phyloP scores from a whole-genome alignment of 495 filamentous ascomycete genomes.

The Annulohypoxylon moriforme region DNA sequence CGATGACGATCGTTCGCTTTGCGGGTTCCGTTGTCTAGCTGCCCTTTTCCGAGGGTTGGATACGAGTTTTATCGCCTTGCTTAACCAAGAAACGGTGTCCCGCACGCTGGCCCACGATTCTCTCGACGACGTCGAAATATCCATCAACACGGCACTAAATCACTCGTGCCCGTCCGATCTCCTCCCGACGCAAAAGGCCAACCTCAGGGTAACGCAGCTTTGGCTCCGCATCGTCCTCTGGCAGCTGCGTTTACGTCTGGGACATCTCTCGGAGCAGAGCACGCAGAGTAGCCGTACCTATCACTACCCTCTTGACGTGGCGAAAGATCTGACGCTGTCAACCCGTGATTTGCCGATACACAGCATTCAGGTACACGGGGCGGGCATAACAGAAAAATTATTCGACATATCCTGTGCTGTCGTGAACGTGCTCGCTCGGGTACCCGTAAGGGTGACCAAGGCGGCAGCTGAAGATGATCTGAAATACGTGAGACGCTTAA shows the following conservation, averaged over 20 bases:
- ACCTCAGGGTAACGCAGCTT: slow-evolving; percentile 76
- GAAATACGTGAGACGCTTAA: slow-evolving; percentile 41
- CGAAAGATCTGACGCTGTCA: slow-evolving; percentile 63
- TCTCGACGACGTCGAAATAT: slow-evolving; percentile 66
- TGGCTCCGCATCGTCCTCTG: slow-evolving; percentile 81
- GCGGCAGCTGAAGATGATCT: slow-evolving; percentile 34
- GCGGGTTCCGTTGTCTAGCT: slow-evolving; percentile 70
- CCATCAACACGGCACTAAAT: slow-evolving; percentile 68
- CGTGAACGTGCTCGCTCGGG: slow-evolving; percentile 60
- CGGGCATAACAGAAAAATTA: slow-evolving; percentile 69
- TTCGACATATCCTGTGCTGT: slow-evolving; percentile 68
- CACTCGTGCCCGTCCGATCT: slow-evolving; percentile 60
- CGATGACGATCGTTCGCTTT: slow-evolving; percentile 60
- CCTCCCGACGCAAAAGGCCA: slow-evolving; percentile 76
- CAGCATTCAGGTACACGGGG: slow-evolving; percentile 70
- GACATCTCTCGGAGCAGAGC: slow-evolving; percentile 51
- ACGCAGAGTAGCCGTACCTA: slow-evolving; percentile 48
- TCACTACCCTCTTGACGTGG: slow-evolving; percentile 68
- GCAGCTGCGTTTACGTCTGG: slow-evolving; percentile 64
- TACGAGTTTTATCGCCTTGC: slow-evolving; percentile 70
- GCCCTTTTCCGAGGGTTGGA: slow-evolving; percentile 75
- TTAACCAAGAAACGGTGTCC: slow-evolving; percentile 67
- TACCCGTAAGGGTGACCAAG: slow-evolving; percentile 37
- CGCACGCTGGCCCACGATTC: slow-evolving; percentile 62
- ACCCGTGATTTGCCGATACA: slow-evolving; percentile 64